Percentiles rank a stretch among this genome's conserved stretches.
Evolutionary conservation across 176 grass and related monocot genomes (phyloP).

Genomic region (Bothriochloa decipiens): DNA sequence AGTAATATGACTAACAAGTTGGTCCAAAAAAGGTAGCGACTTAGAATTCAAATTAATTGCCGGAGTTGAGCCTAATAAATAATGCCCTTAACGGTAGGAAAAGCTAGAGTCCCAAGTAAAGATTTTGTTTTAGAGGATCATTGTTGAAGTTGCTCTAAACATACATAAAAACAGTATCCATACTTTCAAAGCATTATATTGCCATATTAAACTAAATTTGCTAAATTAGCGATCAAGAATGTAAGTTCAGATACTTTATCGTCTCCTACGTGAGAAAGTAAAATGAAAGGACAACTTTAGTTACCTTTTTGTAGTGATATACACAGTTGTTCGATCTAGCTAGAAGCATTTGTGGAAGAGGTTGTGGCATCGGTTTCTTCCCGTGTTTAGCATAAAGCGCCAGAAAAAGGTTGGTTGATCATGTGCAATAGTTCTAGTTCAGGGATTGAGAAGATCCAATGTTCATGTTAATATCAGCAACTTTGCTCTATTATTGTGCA

Average conservation of each 20-base stretch:
- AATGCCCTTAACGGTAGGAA: neutral
- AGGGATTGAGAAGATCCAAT: neutral
- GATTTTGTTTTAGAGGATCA: too few species aligned
- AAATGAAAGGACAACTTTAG: neutral
- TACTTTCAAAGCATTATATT: neutral
- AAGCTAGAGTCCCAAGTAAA: too few species aligned
- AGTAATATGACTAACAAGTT: too few species aligned
- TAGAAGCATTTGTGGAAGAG: neutral
- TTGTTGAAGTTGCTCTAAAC: too few species aligned
- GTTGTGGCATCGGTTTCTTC: neutral
- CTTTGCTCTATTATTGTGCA: neutral
- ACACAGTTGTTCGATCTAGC: neutral
- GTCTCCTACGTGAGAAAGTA: neutral
- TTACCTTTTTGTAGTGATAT: neutral
- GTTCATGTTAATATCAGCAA: neutral
- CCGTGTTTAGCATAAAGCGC: neutral
- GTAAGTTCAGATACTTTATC: neutral
- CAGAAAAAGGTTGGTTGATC: neutral
- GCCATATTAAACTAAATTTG: too few species aligned
- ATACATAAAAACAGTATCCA: neutral
- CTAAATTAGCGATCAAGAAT: neutral
- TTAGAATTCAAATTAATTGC: too few species aligned
- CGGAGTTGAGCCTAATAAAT: too few species aligned
- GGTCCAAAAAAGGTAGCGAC: too few species aligned
- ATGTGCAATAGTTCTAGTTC: neutral